phyloP scores from a whole-genome alignment of 345 rosid species.

The Heritiera fomes region DNA sequence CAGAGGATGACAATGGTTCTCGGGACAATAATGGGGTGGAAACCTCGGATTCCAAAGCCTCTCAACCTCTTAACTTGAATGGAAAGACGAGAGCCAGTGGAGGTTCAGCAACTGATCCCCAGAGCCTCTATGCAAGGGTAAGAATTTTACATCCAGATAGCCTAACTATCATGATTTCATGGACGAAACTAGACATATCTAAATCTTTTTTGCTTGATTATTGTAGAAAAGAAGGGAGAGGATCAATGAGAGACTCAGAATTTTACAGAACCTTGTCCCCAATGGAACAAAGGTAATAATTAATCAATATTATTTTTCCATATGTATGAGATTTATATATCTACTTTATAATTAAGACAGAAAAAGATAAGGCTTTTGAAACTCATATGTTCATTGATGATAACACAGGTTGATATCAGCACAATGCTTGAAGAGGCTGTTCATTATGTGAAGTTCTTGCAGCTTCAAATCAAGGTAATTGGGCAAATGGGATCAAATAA shows the following conservation, averaged over 20 bases:
- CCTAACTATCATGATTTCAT: neutral
- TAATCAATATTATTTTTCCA: neutral
- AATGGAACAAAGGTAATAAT: conserved; percentile 80
- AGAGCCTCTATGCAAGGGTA: conserved; percentile 95
- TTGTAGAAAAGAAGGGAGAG: conserved; percentile 85
- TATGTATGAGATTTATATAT: neutral
- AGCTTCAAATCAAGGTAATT: conserved; percentile 84
- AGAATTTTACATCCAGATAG: neutral
- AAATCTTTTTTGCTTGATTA: neutral
- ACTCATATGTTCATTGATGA: neutral
- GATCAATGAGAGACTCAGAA: conserved; percentile 75
- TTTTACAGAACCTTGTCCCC: conserved; percentile 81
- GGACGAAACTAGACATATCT: neutral
- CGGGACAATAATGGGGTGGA: conserved; percentile 35
- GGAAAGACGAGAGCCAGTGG: conserved; percentile 70
- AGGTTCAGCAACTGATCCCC: conserved; percentile 96
- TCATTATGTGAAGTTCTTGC: conserved; percentile 82
- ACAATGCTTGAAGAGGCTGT: conserved; percentile 98
- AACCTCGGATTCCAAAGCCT: conserved; percentile 31
- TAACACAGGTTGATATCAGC: conserved; percentile 64
- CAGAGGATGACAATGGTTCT: conserved; percentile 67
- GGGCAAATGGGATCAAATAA: neutral
- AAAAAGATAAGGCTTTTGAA: neutral
- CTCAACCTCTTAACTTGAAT: conserved; percentile 45
- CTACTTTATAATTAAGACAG: neutral